A percentile compares a stretch with the other conserved stretches of the same genome.
These are phyloP conservation scores for Candida montana DNA, from an alignment of 805 yeast species.

Conservation along the genomic window DNA sequence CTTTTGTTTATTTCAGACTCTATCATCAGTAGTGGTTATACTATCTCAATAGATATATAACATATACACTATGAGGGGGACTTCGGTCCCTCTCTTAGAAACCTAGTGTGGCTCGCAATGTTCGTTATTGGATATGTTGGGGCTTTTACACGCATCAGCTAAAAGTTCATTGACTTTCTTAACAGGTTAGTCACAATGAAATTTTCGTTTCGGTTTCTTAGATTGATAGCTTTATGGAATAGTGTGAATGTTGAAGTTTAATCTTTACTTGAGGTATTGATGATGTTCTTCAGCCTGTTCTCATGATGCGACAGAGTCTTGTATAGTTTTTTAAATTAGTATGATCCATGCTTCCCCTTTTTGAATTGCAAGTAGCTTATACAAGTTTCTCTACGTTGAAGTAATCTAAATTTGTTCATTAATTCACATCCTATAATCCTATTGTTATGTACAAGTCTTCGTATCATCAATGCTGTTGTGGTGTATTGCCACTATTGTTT, in stretches of 20 bases:
- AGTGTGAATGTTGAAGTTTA: slow-evolving; percentile 17
- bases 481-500: neutral
- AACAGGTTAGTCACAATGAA: slow-evolving; percentile 67
- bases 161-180: slow-evolving; percentile 63
- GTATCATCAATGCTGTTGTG: neutral
- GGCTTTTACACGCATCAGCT: slow-evolving; percentile 46
- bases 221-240: slow-evolving; percentile 33
- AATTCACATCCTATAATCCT: neutral
- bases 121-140: slow-evolving; percentile 24
- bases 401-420: neutral
- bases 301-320: slow-evolving; percentile 24
- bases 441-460: slow-evolving; percentile 2
- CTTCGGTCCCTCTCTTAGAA: slow-evolving; percentile 19
- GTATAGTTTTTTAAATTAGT: slow-evolving; percentile 1
- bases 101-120: slow-evolving; percentile 23
- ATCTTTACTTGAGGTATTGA: slow-evolving; percentile 20
- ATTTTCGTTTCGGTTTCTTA: slow-evolving; percentile 77
- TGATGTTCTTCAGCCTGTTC: slow-evolving; percentile 22
- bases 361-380: neutral
- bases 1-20: slow-evolving; percentile 10
- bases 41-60: slow-evolving; percentile 65
- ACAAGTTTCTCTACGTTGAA: neutral
- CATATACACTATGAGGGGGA: slow-evolving; percentile 30
- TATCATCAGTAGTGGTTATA: slow-evolving; percentile 80
- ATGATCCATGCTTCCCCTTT: slow-evolving; percentile 1